These are phyloP conservation scores for Nakataea oryzae DNA, from an alignment of 2,329 filamentous ascomycete genomes.

Conservation along the genomic window DNA sequence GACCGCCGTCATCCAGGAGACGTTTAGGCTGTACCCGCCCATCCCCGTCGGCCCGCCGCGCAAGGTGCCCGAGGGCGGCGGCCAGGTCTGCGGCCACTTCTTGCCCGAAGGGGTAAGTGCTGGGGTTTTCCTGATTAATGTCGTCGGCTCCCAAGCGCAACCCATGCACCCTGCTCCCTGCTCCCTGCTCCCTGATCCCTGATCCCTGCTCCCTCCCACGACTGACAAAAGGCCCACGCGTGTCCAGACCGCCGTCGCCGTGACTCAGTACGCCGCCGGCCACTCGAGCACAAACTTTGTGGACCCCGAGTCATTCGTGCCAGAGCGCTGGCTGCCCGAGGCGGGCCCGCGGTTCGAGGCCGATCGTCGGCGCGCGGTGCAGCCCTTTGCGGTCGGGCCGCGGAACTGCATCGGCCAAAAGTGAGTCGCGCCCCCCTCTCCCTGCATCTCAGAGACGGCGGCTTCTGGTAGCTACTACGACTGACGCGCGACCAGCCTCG, in stretches of 20 bases:
- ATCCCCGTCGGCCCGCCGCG: constrained; percentile 17
- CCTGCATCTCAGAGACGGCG: background rate
- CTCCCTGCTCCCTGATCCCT: too few species aligned
- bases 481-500: constrained; percentile 22
- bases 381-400: constrained; percentile 37
- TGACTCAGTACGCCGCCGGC: constrained; percentile 34
- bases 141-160: too few species aligned
- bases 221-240: constrained; percentile 13
- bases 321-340: constrained; percentile 33
- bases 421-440: constrained; percentile 19
- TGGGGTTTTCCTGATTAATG: background rate
- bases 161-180: too few species aligned
- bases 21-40: constrained; percentile 22
- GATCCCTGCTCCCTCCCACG: background rate
- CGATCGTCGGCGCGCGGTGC: constrained; percentile 31
- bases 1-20: constrained; percentile 23
- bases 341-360: constrained; percentile 21
- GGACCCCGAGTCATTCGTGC: constrained; percentile 31
- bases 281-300: constrained; percentile 30
- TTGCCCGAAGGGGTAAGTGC: constrained; percentile 1
- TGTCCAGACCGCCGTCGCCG: constrained; percentile 26
- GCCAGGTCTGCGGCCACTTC: background rate
- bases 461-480: too few species aligned
- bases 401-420: constrained; percentile 40
- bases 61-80: constrained; percentile 17